Base-by-base conservation (phyloP, 805 yeast species). In the Tetrapisispora nanseiensis region DNA sequence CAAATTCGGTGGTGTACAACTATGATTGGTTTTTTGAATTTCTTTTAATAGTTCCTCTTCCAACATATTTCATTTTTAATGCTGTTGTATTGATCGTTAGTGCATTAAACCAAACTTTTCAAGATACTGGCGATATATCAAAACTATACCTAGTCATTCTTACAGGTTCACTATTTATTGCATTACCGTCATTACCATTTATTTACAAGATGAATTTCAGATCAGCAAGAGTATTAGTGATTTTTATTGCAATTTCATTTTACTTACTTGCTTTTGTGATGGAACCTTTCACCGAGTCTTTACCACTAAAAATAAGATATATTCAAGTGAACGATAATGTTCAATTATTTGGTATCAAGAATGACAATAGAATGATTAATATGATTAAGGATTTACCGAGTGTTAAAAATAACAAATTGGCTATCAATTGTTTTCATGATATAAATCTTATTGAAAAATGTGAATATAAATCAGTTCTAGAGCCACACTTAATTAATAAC, bases 21-120 rank as follows among this genome's bases (percentile, higher is more conserved):
- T 85, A 82, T 55, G 95, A 82, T 52, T 87, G 96, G 95, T 70
- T 80, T 13, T 49, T 85, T 15, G 95, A 87, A 58, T 86, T 75
- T 52, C 49, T 84, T 26, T 47, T 79, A 1, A 57, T 81, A 15
- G 85, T 82, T 12, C 95, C 96, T 2, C 40, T 81, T 12, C 64
- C 82, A 1, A 65, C 78, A 3, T 54, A 80, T 28, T 54, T 79
- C n/a, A 71, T 75, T 51, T 71, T 74, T 43, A 61, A 71, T 29
- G 80, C 82, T 6, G 46, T 55, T 6, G 72, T 69, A 45, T 60
- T 83, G 44, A 52, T 78, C 2, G 55, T 85, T 27, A 79, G 78
- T 22, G 92, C 85, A 0, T 47, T 82, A 18, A 74, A 73, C 52
- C 86, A 85, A 61, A 75, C 89, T 0, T 71, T 77, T 18, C 86